Evolutionary conservation across 768 basidiomycete genomes (phyloP).

Genomic region (Suillus sp.): DNA sequence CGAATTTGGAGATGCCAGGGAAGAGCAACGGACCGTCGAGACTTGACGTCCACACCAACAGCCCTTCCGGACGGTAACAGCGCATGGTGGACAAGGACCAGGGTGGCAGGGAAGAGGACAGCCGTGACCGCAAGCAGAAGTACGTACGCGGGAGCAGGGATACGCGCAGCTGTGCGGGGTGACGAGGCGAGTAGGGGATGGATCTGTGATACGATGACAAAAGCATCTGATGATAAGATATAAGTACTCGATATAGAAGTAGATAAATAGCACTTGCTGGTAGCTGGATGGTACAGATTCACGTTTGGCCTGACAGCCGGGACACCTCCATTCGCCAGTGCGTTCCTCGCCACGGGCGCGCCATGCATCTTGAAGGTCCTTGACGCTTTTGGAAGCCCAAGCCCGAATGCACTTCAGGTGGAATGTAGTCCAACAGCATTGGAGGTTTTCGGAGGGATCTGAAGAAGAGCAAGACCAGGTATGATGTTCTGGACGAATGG

Average conservation of each 20-base stretch:
- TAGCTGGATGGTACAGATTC: slow-evolving; percentile 65
- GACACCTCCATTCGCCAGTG: slow-evolving; percentile 88
- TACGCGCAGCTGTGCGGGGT: slow-evolving; percentile 79
- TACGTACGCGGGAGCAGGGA: slow-evolving; percentile 62
- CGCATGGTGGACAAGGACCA: slow-evolving; percentile 94
- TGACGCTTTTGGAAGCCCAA: slow-evolving; percentile 85
- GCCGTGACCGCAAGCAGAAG: slow-evolving; percentile 67
- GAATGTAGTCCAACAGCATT: slow-evolving; percentile 89
- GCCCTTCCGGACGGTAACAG: slow-evolving; percentile 68
- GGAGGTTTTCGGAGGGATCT: slow-evolving; percentile 29
- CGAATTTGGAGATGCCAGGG: slow-evolving; percentile 14
- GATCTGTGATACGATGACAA: slow-evolving; percentile 74
- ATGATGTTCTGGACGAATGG: slow-evolving; percentile 75
- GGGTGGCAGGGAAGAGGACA: slow-evolving; percentile 91
- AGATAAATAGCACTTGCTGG: slow-evolving; percentile 45
- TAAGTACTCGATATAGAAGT: slow-evolving; percentile 15
- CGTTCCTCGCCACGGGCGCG: slow-evolving; percentile 66
- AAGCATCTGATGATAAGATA: slow-evolving; percentile 63
- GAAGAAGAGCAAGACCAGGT: slow-evolving; percentile 88
- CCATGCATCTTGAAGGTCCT: slow-evolving; percentile 74
- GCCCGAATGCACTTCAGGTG: slow-evolving; percentile 87
- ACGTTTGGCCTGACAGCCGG: slow-evolving; percentile 87
- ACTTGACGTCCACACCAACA: slow-evolving; percentile 79
- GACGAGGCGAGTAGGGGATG: slow-evolving; percentile 65
- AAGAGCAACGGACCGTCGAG: slow-evolving; percentile 61